Evolutionary conservation across 1,139 yeast species (phyloP).

Genomic region (Scheffersomyces stambukii): DNA sequence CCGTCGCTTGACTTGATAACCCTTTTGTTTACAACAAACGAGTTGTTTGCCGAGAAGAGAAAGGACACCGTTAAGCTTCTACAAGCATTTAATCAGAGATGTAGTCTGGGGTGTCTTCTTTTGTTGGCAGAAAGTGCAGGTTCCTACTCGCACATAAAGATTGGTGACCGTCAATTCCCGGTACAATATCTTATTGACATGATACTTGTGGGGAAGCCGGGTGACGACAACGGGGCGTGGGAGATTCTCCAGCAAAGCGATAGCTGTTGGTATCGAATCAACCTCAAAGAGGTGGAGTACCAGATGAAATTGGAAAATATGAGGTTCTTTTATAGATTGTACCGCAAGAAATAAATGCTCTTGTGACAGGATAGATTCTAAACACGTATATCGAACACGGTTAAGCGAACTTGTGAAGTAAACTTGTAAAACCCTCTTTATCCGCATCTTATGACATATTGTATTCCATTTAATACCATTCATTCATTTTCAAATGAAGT

Average conservation of each 20-base stretch:
- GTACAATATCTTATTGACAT: slow-evolving; percentile 78
- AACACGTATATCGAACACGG: slow-evolving; percentile 1
- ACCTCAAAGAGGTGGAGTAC: slow-evolving; percentile 51
- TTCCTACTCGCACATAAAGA: slow-evolving; percentile 73
- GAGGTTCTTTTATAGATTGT: slow-evolving; percentile 79
- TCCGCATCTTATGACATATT: too few relatives aligned
- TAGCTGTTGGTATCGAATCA: slow-evolving; percentile 76
- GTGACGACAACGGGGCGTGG: slow-evolving; percentile 57
- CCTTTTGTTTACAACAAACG: slow-evolving; percentile 80
- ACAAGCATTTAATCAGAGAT: slow-evolving; percentile 43
- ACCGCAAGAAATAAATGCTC: slow-evolving; percentile 48
- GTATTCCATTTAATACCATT: too few relatives aligned
- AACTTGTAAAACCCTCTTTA: too few relatives aligned
- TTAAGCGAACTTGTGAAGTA: too few relatives aligned
- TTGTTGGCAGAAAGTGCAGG: slow-evolving; percentile 87
- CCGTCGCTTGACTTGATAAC: slow-evolving; percentile 50
- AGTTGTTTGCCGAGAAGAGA: slow-evolving; percentile 68
- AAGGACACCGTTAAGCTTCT: slow-evolving; percentile 58
- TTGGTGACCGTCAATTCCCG: slow-evolving; percentile 76
- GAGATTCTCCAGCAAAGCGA: slow-evolving; percentile 60
- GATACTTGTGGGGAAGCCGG: slow-evolving; percentile 55
- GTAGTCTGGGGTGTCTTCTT: slow-evolving; percentile 53
- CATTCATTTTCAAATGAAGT: too few relatives aligned
- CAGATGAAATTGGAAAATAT: slow-evolving; percentile 77
- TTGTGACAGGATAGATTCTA: too few relatives aligned